Percentiles rank a stretch among this genome's conserved stretches.
Evolutionary conservation across 164 flowering plant species (phyloP).

Genomic region (Chimonanthus salicifolius): DNA sequence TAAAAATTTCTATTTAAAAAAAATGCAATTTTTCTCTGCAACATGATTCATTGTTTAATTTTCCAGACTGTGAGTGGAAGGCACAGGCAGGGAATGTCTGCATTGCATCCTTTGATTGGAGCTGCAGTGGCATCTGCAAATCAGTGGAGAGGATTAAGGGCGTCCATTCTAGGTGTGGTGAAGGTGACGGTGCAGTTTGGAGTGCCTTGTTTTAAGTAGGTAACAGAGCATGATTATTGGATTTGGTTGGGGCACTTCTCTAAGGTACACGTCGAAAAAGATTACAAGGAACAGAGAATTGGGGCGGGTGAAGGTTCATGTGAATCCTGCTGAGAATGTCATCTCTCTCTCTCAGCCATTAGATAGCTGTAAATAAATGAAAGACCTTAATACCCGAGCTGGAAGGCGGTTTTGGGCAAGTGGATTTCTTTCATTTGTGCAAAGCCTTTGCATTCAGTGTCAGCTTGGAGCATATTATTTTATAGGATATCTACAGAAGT

Average conservation of each 20-base stretch:
- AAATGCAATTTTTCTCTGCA: neutral
- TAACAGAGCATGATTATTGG: neutral
- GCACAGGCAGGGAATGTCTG: slow-evolving; percentile 77
- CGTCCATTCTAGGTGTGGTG: slow-evolving; percentile 69
- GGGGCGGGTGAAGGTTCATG: neutral
- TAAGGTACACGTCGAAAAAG: neutral
- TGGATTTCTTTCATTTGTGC: neutral
- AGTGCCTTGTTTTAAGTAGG: slow-evolving; percentile 8
- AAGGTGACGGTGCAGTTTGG: slow-evolving; percentile 75
- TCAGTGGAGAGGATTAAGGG: slow-evolving; percentile 69
- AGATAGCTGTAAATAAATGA: neutral
- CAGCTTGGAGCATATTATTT: neutral
- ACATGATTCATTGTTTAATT: slow-evolving; percentile 1
- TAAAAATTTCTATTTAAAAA: neutral
- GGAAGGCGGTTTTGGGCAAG: neutral
- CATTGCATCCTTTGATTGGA: slow-evolving; percentile 84
- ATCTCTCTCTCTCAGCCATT: neutral
- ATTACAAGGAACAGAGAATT: neutral
- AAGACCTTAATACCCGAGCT: neutral
- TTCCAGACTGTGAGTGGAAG: slow-evolving; percentile 78
- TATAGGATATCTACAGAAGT: neutral
- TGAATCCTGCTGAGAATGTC: neutral
- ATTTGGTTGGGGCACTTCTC: neutral
- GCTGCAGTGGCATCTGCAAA: slow-evolving; percentile 84
- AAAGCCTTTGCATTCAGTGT: neutral